These are phyloP conservation scores for Phyllosticta paracitricarpa DNA, from an alignment of 2,329 filamentous ascomycete species.

Conservation along the genomic window DNA sequence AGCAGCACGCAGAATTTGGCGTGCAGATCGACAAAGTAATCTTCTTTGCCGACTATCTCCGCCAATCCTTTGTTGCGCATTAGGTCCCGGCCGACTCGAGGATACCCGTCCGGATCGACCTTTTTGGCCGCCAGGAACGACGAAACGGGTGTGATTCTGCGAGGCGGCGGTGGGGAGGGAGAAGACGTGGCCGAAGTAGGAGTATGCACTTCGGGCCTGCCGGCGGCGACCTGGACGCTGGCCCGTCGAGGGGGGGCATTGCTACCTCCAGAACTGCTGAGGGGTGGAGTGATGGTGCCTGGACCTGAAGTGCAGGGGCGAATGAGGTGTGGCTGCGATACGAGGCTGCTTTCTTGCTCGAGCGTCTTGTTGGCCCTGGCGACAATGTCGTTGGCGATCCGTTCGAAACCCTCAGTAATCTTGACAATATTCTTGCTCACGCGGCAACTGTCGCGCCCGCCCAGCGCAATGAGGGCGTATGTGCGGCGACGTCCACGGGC, in stretches of 20 bases:
- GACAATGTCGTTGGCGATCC: slow-evolving; percentile 44
- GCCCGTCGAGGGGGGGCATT: slow-evolving; percentile 14
- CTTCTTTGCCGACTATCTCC: slow-evolving; percentile 49
- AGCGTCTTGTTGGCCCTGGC: slow-evolving; percentile 29
- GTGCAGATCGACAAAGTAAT: slow-evolving; percentile 49
- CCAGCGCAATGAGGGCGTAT: slow-evolving; percentile 48
- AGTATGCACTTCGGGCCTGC: neutral
- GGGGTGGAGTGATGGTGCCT: slow-evolving; percentile 20
- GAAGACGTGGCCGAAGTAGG: slow-evolving; percentile 12
- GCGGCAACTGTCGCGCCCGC: slow-evolving; percentile 46
- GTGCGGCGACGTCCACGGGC: slow-evolving; percentile 46
- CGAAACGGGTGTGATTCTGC: slow-evolving; percentile 45
- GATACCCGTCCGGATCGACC: slow-evolving; percentile 46
- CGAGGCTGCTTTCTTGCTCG: slow-evolving; percentile 24
- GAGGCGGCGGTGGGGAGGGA: slow-evolving; percentile 21
- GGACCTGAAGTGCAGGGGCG: slow-evolving; percentile 21
- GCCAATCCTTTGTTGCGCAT: slow-evolving; percentile 46
- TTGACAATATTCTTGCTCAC: slow-evolving; percentile 31
- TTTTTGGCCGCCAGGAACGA: slow-evolving; percentile 48
- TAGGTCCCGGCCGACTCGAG: slow-evolving; percentile 40
- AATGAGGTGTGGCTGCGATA: slow-evolving; percentile 12
- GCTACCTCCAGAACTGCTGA: slow-evolving; percentile 14
- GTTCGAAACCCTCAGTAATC: slow-evolving; percentile 38
- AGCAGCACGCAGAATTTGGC: slow-evolving; percentile 38
- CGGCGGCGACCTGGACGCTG: slow-evolving; percentile 1